Conservation (phyloP, 2,329 filamentous ascomycete genomes). For the Cryphonectria nitschkei region DNA sequence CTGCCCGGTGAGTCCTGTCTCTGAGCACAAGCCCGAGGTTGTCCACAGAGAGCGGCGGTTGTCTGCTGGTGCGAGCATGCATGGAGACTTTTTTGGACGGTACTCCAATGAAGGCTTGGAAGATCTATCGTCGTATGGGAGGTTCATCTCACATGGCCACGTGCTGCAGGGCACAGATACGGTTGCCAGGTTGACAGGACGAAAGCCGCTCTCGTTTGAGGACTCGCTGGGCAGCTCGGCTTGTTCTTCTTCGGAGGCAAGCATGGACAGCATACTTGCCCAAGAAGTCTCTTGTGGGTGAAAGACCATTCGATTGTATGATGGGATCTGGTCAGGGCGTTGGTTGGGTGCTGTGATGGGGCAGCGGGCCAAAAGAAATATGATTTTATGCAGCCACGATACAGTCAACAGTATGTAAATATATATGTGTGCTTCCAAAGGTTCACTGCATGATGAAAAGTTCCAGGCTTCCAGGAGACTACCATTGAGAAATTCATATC, state of each 20-base stretch:
- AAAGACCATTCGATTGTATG: neutral
- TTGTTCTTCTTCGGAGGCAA: neutral
- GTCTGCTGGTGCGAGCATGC: conserved; percentile 11
- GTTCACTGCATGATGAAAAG: neutral
- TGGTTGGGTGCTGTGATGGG: neutral
- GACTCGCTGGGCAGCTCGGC: neutral
- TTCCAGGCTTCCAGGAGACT: neutral
- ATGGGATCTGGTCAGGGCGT: neutral
- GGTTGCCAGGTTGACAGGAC: conserved; percentile 5
- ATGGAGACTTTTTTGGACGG: conserved; percentile 30
- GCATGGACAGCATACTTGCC: neutral
- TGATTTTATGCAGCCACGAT: neutral
- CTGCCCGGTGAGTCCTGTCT: conserved; percentile 4
- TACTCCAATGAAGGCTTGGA: conserved; percentile 24
- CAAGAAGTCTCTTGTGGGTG: neutral
- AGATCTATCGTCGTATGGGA: conserved; percentile 29
- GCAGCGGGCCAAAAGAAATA: neutral
- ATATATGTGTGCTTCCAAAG: neutral
- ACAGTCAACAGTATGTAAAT: neutral
- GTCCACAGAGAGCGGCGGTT: conserved; percentile 2
- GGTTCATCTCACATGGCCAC: conserved; percentile 7
- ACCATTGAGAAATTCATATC: neutral
- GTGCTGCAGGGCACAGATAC: conserved; percentile 5
- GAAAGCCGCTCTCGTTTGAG: conserved; percentile 3
- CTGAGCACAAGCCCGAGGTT: neutral